Conservation (phyloP, 2,329 filamentous ascomycete species). For the Allantophomopsis cytisporea region DNA sequence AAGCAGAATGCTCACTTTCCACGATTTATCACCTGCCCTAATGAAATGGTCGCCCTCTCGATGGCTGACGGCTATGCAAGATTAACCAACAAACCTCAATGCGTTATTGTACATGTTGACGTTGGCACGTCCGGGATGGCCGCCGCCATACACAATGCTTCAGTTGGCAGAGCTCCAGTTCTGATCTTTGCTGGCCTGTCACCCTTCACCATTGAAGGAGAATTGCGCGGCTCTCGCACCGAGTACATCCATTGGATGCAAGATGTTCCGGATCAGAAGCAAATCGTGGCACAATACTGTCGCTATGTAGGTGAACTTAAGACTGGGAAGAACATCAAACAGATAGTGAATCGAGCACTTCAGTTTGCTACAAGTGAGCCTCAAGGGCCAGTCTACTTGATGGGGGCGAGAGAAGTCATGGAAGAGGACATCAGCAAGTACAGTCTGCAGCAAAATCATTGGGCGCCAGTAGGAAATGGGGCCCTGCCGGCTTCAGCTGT, state of each 20-base stretch:
- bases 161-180: conserved; percentile 51
- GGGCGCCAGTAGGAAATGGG: conserved; percentile 42
- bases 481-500: conserved; percentile 42
- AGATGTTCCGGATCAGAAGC: conserved; percentile 62
- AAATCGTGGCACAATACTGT: conserved; percentile 61
- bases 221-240: conserved; percentile 54
- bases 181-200: conserved; percentile 62
- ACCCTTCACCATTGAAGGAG: conserved; percentile 59
- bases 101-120: conserved; percentile 62
- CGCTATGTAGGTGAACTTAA: conserved; percentile 60
- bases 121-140: conserved; percentile 65
- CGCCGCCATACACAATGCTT: conserved; percentile 63
- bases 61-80: conserved; percentile 66
- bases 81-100: conserved; percentile 51
- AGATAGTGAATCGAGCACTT: conserved; percentile 59
- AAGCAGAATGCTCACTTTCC: conserved; percentile 48
- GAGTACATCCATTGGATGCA: conserved; percentile 76
- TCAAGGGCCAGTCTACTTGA: conserved; percentile 55
- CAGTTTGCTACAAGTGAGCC: conserved; percentile 59
- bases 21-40: conserved; percentile 56
- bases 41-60: conserved; percentile 65
- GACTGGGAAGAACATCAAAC: conserved; percentile 60
- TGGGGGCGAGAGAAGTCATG: conserved; percentile 54
- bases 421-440: conserved; percentile 55
- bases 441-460: conserved; percentile 41